Evolutionary conservation across 2,329 filamentous ascomycete species (phyloP).

Genomic region (Fusarium albosuccineum): DNA sequence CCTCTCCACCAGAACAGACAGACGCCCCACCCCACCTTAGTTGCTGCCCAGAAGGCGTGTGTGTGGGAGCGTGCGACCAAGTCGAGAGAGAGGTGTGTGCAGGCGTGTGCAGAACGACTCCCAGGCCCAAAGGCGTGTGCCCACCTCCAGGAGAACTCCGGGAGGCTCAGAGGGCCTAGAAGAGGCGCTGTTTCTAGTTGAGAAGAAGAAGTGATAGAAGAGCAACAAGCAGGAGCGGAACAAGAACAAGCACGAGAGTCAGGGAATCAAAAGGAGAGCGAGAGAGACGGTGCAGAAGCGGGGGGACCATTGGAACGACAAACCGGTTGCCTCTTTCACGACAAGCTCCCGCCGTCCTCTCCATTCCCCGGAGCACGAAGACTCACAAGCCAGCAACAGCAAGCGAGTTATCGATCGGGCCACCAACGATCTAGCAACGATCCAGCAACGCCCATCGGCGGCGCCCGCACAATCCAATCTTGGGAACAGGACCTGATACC

Average conservation of each 20-base stretch:
- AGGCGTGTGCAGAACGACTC: constrained; percentile 25
- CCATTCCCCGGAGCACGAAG: constrained; percentile 18
- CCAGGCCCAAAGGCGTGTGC: constrained; percentile 23
- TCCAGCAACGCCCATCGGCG: constrained; percentile 38
- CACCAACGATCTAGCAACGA: constrained; percentile 42
- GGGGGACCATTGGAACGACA: constrained; percentile 17
- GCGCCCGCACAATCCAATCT: constrained; percentile 35
- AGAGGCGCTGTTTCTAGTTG: constrained; percentile 39
- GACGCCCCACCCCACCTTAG: constrained; percentile 35
- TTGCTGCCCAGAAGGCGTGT: constrained; percentile 35
- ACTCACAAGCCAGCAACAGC: constrained; percentile 26
- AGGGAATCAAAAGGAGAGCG: too few relatives aligned
- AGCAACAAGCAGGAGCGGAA: constrained; percentile 18
- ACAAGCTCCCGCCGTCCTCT: not conserved
- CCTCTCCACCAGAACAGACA: constrained; percentile 35
- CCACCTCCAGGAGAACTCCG: constrained; percentile 45
- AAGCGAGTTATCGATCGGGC: constrained; percentile 37
- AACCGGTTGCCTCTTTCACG: constrained; percentile 12
- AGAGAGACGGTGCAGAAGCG: constrained; percentile 9
- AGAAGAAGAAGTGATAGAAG: constrained; percentile 25
- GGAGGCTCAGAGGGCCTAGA: constrained; percentile 48
- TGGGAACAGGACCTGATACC: constrained; percentile 22
- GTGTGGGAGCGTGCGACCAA: constrained; percentile 35
- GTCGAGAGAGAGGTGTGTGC: constrained; percentile 32
- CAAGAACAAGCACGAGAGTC: constrained; percentile 14